Percentiles rank a stretch among this genome's conserved stretches.
These are phyloP conservation scores for Aspergillus sp. DNA, from an alignment of 2,329 filamentous ascomycete genomes.

Conservation along the genomic window DNA sequence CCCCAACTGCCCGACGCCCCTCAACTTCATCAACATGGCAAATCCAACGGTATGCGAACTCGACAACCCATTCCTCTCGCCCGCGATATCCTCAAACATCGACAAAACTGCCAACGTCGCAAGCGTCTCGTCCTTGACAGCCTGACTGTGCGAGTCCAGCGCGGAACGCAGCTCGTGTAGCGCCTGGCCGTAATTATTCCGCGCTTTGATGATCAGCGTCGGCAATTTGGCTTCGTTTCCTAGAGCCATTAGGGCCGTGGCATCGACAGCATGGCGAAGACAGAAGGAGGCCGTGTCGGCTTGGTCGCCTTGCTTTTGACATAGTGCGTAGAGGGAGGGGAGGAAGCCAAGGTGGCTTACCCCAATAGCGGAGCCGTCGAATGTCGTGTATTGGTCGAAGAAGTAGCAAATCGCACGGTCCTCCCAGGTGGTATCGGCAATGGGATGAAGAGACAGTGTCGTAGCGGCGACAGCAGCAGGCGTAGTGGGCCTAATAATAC, in stretches of 20 bases:
- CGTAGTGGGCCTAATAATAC: neutral
- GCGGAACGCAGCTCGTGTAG: conserved; percentile 22
- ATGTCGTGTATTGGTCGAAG: conserved; percentile 32
- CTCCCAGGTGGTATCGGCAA: conserved; percentile 27
- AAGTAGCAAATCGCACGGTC: conserved; percentile 34
- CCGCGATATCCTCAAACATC: conserved; percentile 32
- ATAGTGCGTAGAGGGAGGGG: conserved; percentile 26
- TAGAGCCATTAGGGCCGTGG: conserved; percentile 27
- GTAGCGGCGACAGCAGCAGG: neutral
- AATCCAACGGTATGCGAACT: conserved; percentile 32
- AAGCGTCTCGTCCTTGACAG: conserved; percentile 30
- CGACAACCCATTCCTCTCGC: conserved; percentile 26
- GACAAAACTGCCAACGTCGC: conserved; percentile 30
- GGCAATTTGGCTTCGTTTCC: conserved; percentile 22
- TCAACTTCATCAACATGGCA: conserved; percentile 27
- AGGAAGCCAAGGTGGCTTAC: conserved; percentile 30
- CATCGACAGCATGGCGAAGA: conserved; percentile 28
- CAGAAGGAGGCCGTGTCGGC: conserved; percentile 16
- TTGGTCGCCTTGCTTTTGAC: conserved; percentile 12
- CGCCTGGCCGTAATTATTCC: conserved; percentile 25
- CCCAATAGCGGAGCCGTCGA: conserved; percentile 14
- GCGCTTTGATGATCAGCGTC: conserved; percentile 20
- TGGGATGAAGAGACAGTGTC: conserved; percentile 10
- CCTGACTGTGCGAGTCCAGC: conserved; percentile 20
- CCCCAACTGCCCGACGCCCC: conserved; percentile 23